Conservation (phyloP, 2,329 filamentous ascomycete species). For the Ophioceras dolichostomum region DNA sequence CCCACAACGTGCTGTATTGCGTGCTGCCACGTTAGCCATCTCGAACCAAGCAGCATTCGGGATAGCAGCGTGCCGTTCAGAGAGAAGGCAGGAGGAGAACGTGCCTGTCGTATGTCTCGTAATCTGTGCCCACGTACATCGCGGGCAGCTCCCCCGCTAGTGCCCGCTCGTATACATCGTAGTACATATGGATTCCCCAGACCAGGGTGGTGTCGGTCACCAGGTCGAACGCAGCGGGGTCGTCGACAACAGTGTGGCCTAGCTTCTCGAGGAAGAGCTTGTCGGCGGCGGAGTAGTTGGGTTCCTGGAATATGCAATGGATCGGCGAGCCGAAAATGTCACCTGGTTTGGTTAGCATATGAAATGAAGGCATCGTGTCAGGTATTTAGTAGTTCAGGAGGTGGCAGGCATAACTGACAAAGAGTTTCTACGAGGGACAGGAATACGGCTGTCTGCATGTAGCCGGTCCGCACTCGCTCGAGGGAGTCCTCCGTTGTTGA, state of each 20-base stretch:
- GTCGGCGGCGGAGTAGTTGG: slow-evolving; percentile 35
- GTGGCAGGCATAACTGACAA: slow-evolving; percentile 19
- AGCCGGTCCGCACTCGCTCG: slow-evolving; percentile 31
- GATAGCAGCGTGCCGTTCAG: background rate
- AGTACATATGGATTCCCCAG: slow-evolving; percentile 51
- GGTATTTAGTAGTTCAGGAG: background rate
- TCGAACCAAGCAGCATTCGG: no score
- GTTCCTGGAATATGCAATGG: slow-evolving; percentile 40
- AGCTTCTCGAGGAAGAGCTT: slow-evolving; percentile 39
- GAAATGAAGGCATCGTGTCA: background rate
- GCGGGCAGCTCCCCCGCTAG: slow-evolving; percentile 32
- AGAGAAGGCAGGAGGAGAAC: background rate
- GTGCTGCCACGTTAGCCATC: no score
- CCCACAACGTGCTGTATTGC: no score
- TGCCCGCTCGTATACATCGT: slow-evolving; percentile 36
- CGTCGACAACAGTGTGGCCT: slow-evolving; percentile 36
- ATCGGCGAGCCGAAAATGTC: slow-evolving; percentile 18
- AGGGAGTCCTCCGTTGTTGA: slow-evolving; percentile 34
- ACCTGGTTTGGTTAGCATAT: slow-evolving; percentile 8
- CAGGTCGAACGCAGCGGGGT: slow-evolving; percentile 38
- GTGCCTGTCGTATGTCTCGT: slow-evolving; percentile 9
- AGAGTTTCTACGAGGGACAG: slow-evolving; percentile 30
- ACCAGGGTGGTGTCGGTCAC: slow-evolving; percentile 38
- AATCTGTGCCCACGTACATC: slow-evolving; percentile 47
- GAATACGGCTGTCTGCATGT: slow-evolving; percentile 42